Evolutionary conservation across 139 green algal genomes (phyloP).

Genomic region (Medakamo hakoo): DNA sequence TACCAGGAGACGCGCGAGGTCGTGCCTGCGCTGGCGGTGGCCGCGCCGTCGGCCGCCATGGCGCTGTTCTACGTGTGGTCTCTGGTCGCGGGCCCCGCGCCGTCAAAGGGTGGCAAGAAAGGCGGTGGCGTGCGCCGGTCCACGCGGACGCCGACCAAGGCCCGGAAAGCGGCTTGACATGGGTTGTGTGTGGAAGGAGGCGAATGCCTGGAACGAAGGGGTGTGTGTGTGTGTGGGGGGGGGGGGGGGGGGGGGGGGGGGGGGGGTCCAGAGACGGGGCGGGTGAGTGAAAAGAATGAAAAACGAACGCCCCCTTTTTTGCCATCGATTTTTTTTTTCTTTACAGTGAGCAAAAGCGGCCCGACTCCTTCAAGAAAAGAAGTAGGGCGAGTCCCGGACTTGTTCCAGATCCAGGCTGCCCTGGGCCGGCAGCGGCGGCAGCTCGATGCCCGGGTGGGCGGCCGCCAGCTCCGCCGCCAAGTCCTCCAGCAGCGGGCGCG

Average conservation of each 20-base stretch:
- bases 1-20: constrained; percentile 6
- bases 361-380: constrained; percentile 53
- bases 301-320: background rate
- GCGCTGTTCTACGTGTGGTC: constrained; percentile 12
- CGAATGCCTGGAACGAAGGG: too few species aligned
- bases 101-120: background rate
- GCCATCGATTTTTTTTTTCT: background rate
- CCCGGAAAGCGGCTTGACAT: too few species aligned
- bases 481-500: constrained; percentile 56
- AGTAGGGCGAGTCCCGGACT: constrained; percentile 60
- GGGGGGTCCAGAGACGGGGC: too few species aligned
- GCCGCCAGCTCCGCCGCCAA: constrained; percentile 42
- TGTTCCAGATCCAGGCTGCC: constrained; percentile 55
- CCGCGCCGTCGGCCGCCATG: constrained; percentile 6
- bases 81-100: background rate
- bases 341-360: background rate
- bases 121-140: background rate
- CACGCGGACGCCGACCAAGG: too few species aligned
- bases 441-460: constrained; percentile 22
- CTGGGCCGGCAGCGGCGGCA: constrained; percentile 41
- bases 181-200: too few species aligned
- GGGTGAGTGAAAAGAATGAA: too few species aligned
- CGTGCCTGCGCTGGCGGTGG: constrained; percentile 5
- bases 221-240: too few species aligned
- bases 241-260: too few species aligned